phyloP scores from a whole-genome alignment of 1,139 yeast species.

The Debaryomyces subglobosus region DNA sequence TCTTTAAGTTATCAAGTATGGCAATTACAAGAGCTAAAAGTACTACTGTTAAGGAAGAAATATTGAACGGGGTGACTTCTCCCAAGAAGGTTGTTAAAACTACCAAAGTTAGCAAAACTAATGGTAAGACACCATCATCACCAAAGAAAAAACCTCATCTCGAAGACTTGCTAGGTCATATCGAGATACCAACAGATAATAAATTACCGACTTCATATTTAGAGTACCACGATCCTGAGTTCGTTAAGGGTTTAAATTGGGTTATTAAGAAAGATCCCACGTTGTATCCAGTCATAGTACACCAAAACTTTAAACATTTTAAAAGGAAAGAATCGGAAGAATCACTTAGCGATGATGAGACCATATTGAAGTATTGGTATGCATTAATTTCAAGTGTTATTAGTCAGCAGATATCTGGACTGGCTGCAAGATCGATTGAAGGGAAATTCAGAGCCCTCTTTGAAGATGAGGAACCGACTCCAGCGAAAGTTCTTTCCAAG shows the following conservation, averaged over 20 bases:
- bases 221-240: slow-evolving; percentile 45
- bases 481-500: slow-evolving; percentile 46
- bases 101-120: background rate
- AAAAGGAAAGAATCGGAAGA: slow-evolving; percentile 16
- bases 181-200: slow-evolving; percentile 28
- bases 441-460: slow-evolving; percentile 44
- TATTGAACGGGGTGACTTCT: background rate
- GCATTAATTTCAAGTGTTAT: slow-evolving; percentile 51
- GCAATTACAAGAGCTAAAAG: slow-evolving; percentile 4
- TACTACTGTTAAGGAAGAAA: background rate
- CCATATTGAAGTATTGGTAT: slow-evolving; percentile 46
- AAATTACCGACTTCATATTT: slow-evolving; percentile 45
- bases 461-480: slow-evolving; percentile 51
- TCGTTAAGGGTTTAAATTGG: slow-evolving; percentile 44
- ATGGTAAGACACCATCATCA: background rate
- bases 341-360: slow-evolving; percentile 19
- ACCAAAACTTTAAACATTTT: slow-evolving; percentile 34
- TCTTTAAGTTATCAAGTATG: background rate
- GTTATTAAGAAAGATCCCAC: slow-evolving; percentile 47
- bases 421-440: slow-evolving; percentile 73
- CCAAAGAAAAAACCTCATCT: slow-evolving; percentile 14
- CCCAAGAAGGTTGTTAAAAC: background rate
- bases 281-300: slow-evolving; percentile 37
- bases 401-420: slow-evolving; percentile 85
- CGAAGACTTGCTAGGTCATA: slow-evolving; percentile 33